These are phyloP conservation scores for Volvox africanus DNA, from an alignment of 139 green algal species.

Conservation along the genomic window DNA sequence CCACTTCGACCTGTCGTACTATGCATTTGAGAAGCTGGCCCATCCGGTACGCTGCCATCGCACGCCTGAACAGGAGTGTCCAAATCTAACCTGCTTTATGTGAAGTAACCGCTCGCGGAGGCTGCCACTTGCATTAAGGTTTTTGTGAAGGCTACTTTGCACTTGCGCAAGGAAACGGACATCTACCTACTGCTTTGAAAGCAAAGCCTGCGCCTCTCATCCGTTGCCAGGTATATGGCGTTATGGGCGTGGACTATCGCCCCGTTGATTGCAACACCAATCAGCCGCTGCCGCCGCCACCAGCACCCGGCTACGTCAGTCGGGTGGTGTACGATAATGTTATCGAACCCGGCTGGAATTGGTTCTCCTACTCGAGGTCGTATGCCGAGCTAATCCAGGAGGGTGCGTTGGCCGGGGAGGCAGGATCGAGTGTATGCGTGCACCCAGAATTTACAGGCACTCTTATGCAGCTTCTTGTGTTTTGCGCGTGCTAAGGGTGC, in stretches of 20 bases:
- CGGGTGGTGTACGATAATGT: conserved; percentile 39
- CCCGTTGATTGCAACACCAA: conserved; percentile 54
- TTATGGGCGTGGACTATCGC: conserved; percentile 48
- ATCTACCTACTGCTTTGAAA: too few species aligned
- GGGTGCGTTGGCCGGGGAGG: neutral
- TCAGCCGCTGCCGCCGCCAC: neutral
- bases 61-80: too few species aligned
- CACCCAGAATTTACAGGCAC: too few species aligned
- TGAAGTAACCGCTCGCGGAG: too few species aligned
- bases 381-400: conserved; percentile 26
- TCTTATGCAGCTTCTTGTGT: too few species aligned
- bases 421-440: too few species aligned
- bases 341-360: conserved; percentile 55
- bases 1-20: conserved; percentile 80
- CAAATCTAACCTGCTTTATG: too few species aligned
- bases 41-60: conserved; percentile 51
- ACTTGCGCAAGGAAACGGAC: too few species aligned
- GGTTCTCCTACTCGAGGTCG: conserved; percentile 24
- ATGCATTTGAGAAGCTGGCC: conserved; percentile 72
- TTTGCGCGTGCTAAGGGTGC: too few species aligned
- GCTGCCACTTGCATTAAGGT: too few species aligned
- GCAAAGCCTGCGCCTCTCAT: too few species aligned
- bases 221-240: conserved; percentile 39
- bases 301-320: conserved; percentile 50
- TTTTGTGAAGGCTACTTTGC: too few species aligned